A percentile compares a stretch with the other conserved stretches of the same genome.
These are phyloP conservation scores for Dactylis glomerata DNA, from an alignment of 176 grass and related monocot genomes.

Conservation along the genomic window DNA sequence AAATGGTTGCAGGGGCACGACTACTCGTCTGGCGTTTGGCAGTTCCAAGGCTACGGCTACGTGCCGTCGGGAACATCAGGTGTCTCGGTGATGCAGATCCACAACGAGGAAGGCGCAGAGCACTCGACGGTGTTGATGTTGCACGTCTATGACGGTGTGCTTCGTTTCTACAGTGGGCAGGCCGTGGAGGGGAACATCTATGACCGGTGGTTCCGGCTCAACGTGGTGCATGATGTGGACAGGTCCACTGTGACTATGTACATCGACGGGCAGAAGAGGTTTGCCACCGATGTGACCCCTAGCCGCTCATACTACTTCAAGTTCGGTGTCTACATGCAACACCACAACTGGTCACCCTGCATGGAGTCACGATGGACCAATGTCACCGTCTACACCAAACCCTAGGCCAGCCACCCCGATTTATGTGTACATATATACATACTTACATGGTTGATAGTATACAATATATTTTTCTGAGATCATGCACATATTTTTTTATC, in stretches of 20 bases:
- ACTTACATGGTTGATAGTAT: too few relatives aligned
- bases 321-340: too few relatives aligned
- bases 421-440: too few relatives aligned
- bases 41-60: conserved; percentile 46
- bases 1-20: conserved; percentile 28
- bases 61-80: conserved; percentile 33
- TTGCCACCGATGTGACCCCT: too few relatives aligned
- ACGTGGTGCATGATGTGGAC: conserved; percentile 40
- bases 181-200: conserved; percentile 18
- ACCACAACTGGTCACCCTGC: conserved; percentile 3
- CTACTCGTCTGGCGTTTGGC: conserved; percentile 37
- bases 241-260: neutral
- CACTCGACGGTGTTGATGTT: conserved; percentile 39
- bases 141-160: conserved; percentile 34
- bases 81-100: conserved; percentile 53
- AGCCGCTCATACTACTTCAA: too few relatives aligned
- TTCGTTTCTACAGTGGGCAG: neutral
- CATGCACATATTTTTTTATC: too few relatives aligned
- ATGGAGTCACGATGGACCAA: conserved; percentile 44
- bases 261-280: too few relatives aligned
- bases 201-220: conserved; percentile 47
- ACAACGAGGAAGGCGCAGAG: neutral
- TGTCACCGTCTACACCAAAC: conserved; percentile 41
- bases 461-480: too few relatives aligned
- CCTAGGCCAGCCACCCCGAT: neutral